These are phyloP conservation scores for Pleurotus citrinopileatus DNA, from an alignment of 768 basidiomycete species.

Conservation along the genomic window DNA sequence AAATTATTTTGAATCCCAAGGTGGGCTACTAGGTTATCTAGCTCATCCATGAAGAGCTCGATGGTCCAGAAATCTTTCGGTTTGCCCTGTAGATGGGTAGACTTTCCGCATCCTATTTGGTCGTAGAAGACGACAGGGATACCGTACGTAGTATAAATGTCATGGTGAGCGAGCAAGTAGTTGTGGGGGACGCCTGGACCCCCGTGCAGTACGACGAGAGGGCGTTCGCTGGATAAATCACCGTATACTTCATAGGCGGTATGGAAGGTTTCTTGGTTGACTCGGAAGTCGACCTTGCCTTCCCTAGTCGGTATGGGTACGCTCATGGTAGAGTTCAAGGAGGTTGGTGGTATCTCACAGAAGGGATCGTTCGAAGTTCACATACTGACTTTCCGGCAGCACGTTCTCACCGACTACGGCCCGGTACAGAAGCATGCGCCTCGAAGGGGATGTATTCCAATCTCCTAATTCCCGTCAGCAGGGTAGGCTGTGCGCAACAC, in stretches of 20 bases:
- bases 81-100: conserved; percentile 52
- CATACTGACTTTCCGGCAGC: too few species aligned
- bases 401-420: too few species aligned
- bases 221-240: conserved; percentile 33
- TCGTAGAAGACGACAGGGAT: conserved; percentile 56
- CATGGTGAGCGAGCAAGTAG: conserved; percentile 36
- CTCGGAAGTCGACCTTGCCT: conserved; percentile 2
- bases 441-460: too few species aligned
- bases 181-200: conserved; percentile 48
- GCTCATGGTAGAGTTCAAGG: background rate
- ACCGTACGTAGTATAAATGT: conserved; percentile 29
- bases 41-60: conserved; percentile 49
- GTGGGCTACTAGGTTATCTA: conserved; percentile 41
- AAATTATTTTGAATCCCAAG: conserved; percentile 42
- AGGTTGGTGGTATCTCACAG: background rate
- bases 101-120: conserved; percentile 53
- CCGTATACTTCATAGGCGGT: conserved; percentile 54
- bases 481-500: too few species aligned
- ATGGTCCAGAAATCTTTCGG: conserved; percentile 48
- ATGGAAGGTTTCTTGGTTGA: conserved; percentile 21
- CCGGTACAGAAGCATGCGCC: too few species aligned
- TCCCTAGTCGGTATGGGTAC: background rate
- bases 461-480: too few species aligned
- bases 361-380: too few species aligned
- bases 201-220: conserved; percentile 52